Percentiles rank a stretch among this genome's conserved stretches.
phyloP scores from a whole-genome alignment of 179 eudicot species.

The Amaranthus tricolor region DNA sequence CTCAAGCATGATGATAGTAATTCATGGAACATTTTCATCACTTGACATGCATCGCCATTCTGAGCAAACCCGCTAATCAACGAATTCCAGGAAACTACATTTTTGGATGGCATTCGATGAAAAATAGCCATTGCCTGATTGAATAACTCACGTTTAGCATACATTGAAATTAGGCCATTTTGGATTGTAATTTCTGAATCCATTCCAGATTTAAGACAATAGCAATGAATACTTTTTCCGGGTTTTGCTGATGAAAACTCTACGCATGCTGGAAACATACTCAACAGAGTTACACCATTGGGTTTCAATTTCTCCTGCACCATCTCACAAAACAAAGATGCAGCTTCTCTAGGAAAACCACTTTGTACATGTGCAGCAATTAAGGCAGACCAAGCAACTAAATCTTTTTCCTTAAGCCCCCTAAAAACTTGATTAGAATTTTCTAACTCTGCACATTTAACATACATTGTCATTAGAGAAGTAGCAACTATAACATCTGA shows the following conservation, averaged over 20 bases:
- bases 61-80: slow-evolving; percentile 80
- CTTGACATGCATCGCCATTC: slow-evolving; percentile 52
- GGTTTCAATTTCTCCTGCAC: slow-evolving; percentile 36
- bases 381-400: slow-evolving; percentile 71
- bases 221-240: slow-evolving; percentile 55
- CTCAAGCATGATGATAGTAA: slow-evolving; percentile 37
- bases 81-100: slow-evolving; percentile 71
- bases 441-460: too few species aligned
- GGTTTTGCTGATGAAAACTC: slow-evolving; percentile 33
- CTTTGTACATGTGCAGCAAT: slow-evolving; percentile 63
- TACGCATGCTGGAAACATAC: slow-evolving; percentile 60
- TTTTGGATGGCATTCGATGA: slow-evolving; percentile 45
- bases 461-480: too few species aligned
- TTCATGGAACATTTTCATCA: slow-evolving; percentile 51
- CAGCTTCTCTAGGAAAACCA: too few species aligned
- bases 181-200: slow-evolving; percentile 43
- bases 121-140: slow-evolving; percentile 53
- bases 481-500: too few species aligned
- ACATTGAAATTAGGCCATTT: slow-evolving; percentile 68
- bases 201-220: slow-evolving; percentile 43
- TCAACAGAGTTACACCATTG: slow-evolving; percentile 53
- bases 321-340: slow-evolving; percentile 43
- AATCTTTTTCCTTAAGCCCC: too few species aligned
- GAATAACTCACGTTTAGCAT: slow-evolving; percentile 49
- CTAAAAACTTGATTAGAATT: too few species aligned